These are phyloP conservation scores for Fraxinus greggii DNA, from an alignment of 305 asterid species.

Conservation along the genomic window DNA sequence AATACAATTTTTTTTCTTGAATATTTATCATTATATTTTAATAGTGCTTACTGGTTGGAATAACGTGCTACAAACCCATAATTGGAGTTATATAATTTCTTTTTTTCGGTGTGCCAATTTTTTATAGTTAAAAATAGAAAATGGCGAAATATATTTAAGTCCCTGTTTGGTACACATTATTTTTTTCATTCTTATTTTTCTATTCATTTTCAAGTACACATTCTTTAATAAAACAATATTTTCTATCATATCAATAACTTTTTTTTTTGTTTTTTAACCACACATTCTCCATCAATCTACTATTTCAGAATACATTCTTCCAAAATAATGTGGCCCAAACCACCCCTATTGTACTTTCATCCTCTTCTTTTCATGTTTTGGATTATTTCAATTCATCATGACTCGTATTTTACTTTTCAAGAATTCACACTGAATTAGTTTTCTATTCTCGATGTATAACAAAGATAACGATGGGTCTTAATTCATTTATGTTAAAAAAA, in stretches of 20 bases:
- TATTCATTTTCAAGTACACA: too few relatives aligned
- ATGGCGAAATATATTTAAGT: not conserved
- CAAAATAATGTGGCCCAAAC: too few relatives aligned
- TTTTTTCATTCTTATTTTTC: too few relatives aligned
- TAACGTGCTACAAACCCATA: conserved; percentile 18
- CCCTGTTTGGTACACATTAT: too few relatives aligned
- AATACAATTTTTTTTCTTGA: not conserved
- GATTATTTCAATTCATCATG: not conserved
- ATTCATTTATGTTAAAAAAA: not conserved
- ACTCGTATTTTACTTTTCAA: not conserved
- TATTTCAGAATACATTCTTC: too few relatives aligned
- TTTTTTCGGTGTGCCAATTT: not conserved
- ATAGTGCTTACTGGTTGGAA: not conserved
- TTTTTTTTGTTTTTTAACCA: too few relatives aligned
- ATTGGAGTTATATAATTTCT: not conserved
- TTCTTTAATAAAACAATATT: too few relatives aligned
- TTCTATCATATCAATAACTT: too few relatives aligned
- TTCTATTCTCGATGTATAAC: not conserved
- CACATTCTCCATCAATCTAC: too few relatives aligned
- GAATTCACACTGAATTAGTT: not conserved
- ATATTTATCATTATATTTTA: not conserved
- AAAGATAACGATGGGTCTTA: too few relatives aligned
- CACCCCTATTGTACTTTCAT: not conserved
- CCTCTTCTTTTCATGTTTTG: not conserved
- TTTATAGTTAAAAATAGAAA: not conserved